Evolutionary conservation across 257 asterid species (phyloP).

Genomic region (Salvia miltiorrhiza): DNA sequence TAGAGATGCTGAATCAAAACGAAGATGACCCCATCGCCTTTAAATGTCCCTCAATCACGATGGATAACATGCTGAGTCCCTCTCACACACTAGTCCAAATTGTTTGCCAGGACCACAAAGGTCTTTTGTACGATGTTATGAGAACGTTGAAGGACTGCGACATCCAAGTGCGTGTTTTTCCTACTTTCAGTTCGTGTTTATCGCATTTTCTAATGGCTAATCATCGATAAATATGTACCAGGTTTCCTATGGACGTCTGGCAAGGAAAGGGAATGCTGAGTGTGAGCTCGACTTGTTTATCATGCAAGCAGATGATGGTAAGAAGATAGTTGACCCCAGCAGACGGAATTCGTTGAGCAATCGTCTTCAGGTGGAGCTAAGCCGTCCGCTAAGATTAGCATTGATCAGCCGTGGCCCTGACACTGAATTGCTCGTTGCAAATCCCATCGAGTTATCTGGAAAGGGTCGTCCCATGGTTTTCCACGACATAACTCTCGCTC

Average conservation of each 20-base stretch:
- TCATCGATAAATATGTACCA: constrained; percentile 13
- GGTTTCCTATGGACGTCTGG: constrained; percentile 84
- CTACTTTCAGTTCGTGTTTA: neutral
- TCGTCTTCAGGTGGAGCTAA: constrained; percentile 70
- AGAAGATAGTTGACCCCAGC: constrained; percentile 69
- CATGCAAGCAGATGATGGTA: constrained; percentile 89
- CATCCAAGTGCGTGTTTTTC: constrained; percentile 55
- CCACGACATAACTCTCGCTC: constrained; percentile 81
- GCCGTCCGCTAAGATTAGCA: constrained; percentile 77
- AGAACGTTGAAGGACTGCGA: constrained; percentile 81
- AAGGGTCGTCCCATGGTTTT: constrained; percentile 91
- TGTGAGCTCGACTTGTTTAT: constrained; percentile 85
- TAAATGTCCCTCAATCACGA: constrained; percentile 49
- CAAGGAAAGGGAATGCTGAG: constrained; percentile 45
- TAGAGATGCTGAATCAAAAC: constrained; percentile 33
- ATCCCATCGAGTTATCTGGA: constrained; percentile 83
- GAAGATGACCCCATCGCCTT: constrained; percentile 37
- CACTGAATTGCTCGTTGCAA: constrained; percentile 76
- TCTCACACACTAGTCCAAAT: constrained; percentile 85
- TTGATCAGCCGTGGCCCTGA: constrained; percentile 85
- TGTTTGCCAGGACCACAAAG: constrained; percentile 82
- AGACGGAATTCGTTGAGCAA: constrained; percentile 46
- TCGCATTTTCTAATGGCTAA: neutral
- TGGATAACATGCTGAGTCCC: constrained; percentile 77
- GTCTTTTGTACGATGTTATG: constrained; percentile 83